Evolutionary conservation across 179 eudicot genomes (phyloP), one percentile per base, ranked within the genome.

Genomic region (Heliamphora pulchella): DNA sequence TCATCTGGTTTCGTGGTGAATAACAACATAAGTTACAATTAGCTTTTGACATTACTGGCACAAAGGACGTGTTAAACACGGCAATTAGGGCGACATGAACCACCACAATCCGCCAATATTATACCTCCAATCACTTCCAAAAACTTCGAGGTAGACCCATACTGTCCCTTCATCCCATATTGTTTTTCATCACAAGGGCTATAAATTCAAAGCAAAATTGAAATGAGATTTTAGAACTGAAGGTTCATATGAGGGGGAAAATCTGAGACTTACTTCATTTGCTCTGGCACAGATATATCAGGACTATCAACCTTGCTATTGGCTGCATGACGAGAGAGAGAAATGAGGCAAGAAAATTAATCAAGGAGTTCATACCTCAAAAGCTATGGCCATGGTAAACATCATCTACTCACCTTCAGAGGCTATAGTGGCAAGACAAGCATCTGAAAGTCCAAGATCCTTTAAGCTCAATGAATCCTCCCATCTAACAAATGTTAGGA

Each of bases 361-460:
- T 64, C 7, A 43, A 8, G 43, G 43, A 20, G 69, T 64, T 71
- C 18, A 43, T 0, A 77, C 61, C 47, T 43, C 64, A 68, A 68
- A 5, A 53, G 18, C n/a, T 17, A 1, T 9, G 61, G 57, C 74
- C 47, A 47, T n/a, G 51, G 22, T 11, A 41, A 50, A 43, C 3
- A 14, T 44, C 11, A 83, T 2, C 65, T 61, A 78, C 97, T 87
- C 62, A 94, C 98, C 98, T 89, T 89, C 88, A 78, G 97, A 88
- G 70, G 92, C 95, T 61, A 95, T 90, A 9, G 97, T 88, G 67
- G 97, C 97, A 69, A 95, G 89, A 82, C 89, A 87, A 59, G 79
- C 91, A 74, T 93, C 97, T 71, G 98, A 95, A 66, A 95, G 89
- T 6, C 98, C 98, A 81, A 95, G 90, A 70, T 84, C 89, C 83